Evolutionary conservation across 1,284 basidiomycete genomes (phyloP), one percentile per base, ranked within the genome.

Genomic region (Naganishia sp.): DNA sequence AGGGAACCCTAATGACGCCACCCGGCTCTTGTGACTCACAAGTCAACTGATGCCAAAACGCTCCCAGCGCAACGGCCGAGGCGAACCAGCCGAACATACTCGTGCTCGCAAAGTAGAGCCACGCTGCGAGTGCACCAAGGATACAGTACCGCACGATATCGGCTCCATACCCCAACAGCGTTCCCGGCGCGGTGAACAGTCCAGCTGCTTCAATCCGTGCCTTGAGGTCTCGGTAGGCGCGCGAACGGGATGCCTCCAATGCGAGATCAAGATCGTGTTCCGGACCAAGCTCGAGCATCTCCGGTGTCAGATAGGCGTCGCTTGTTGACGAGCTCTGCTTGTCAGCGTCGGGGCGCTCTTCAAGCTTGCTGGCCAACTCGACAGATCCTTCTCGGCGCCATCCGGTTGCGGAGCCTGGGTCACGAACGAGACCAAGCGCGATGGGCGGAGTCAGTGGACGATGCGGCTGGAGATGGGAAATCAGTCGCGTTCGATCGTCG

Each of bases 31-130:
- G 21, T 21, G 21, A 74, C 79, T 72, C 59, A 80, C 79, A 80
- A 33, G 91, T 88, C 68, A 98, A 83, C 78, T 99, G 96, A 76
- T 99, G 95, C 91, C 92, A 98, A 74, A 91, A 84, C 45, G 93
- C 81, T 16, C 95, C 96, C 7, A 98, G 86, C 72, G 85, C 89
- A 49, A 90, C 72, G 3, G 94, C 91, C 64, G 83, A 80, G 84
- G 83, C 86, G 86, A 93, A 76, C 71, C 81, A 81, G 4, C 79
- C 80, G n/a, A 73, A 11, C 74, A 73, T 73, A 6, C 73, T 72
- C 11, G 66, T 68, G n/a, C 61, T 50, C 67, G 85, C 80, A 55
- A 74, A 78, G 76, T 90, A 93, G n/a, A 87, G 82, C 69, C 84
- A 83, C 16, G 83, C 84, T 6, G 90, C 87, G 31, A 85, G 67